Evolutionary conservation across 164 flowering plant species (phyloP).

Genomic region (Warburgia ugandensis): DNA sequence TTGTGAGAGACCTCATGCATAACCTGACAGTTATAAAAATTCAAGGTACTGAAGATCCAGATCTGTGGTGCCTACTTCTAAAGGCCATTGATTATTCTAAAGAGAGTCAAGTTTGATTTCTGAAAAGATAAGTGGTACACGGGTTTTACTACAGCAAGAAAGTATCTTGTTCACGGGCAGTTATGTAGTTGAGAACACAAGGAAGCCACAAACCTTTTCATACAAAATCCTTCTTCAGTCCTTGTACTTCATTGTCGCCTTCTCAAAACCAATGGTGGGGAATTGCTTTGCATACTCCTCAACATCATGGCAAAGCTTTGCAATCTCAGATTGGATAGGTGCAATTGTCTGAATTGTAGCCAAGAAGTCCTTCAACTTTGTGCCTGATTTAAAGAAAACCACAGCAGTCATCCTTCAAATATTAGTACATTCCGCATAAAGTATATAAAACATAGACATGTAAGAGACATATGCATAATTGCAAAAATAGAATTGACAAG

Average conservation of each 20-base stretch:
- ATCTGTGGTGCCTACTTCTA: too few relatives aligned
- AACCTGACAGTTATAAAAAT: too few relatives aligned
- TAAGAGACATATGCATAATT: not conserved
- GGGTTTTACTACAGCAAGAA: too few relatives aligned
- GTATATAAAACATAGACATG: not conserved
- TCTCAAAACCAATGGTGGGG: constrained; percentile 93
- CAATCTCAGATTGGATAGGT: constrained; percentile 53
- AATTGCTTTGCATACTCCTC: constrained; percentile 94
- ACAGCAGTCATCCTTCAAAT: not conserved
- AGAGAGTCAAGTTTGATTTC: too few relatives aligned
- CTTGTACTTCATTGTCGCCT: constrained; percentile 90
- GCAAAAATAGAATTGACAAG: not conserved
- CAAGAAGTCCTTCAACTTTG: constrained; percentile 87
- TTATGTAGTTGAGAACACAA: too few relatives aligned
- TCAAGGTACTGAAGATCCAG: too few relatives aligned
- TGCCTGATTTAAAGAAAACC: constrained; percentile 19
- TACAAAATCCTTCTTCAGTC: constrained; percentile 37
- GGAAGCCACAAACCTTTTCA: too few relatives aligned
- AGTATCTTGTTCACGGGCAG: too few relatives aligned
- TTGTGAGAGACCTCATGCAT: too few relatives aligned
- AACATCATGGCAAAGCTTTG: constrained; percentile 64
- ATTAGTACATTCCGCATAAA: not conserved
- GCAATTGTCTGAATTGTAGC: constrained; percentile 40
- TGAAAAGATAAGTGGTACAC: too few relatives aligned
- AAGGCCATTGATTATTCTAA: too few relatives aligned